These are phyloP conservation scores for Magnusiomyces fungicola DNA, from an alignment of 1,139 yeast genomes.

Conservation along the genomic window DNA sequence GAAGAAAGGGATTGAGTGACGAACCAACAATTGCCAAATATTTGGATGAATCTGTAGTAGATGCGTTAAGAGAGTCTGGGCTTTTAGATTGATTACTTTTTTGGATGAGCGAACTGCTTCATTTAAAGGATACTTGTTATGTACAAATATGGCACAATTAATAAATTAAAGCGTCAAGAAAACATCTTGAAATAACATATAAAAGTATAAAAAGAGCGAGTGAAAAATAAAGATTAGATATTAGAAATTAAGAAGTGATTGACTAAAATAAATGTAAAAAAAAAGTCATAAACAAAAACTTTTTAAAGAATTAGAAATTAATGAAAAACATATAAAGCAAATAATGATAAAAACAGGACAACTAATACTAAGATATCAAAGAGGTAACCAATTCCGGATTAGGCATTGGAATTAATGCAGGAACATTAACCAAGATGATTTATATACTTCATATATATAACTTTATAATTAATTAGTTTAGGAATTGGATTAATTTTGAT, in stretches of 20 bases:
- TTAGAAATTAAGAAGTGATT: neutral
- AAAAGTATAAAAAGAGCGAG: neutral
- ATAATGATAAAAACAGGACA: neutral
- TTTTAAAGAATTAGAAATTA: neutral
- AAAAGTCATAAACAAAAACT: neutral
- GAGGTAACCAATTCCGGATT: neutral
- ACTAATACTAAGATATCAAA: neutral
- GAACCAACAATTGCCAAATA: constrained; percentile 70
- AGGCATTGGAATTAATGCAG: neutral
- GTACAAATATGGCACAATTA: no score
- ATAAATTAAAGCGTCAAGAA: no score
- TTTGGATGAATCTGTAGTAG: constrained; percentile 54
- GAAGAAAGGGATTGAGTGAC: constrained; percentile 67
- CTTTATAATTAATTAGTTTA: neutral
- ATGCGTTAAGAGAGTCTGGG: constrained; percentile 47
- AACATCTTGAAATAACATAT: neutral
- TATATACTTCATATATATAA: neutral
- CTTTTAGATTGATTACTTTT: constrained; percentile 18
- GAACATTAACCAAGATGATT: neutral
- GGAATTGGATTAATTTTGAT: no score
- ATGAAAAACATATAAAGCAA: neutral
- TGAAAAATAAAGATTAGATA: neutral
- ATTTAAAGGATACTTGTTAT: neutral
- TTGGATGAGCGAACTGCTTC: neutral
- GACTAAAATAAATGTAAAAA: neutral